Conservation (phyloP, 768 basidiomycete genomes). For the Termitomyces sp. region DNA sequence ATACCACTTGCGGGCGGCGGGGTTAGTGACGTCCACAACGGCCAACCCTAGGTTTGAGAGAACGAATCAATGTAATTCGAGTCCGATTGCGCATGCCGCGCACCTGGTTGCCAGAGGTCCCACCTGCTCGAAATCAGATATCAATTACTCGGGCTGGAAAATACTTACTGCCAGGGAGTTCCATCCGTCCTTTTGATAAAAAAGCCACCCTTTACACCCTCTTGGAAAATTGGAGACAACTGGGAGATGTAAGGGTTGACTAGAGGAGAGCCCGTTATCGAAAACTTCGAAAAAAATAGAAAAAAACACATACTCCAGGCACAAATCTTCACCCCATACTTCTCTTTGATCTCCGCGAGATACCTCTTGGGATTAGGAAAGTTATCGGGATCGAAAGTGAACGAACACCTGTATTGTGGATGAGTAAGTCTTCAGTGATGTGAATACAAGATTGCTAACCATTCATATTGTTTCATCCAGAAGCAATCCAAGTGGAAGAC, state of each 20-base stretch:
- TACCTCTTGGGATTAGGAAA: constrained; percentile 74
- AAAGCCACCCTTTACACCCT: constrained; percentile 63
- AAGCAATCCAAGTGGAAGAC: constrained; percentile 80
- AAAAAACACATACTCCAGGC: constrained; percentile 50
- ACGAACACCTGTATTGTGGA: constrained; percentile 52
- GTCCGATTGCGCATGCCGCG: background rate
- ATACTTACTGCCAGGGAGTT: constrained; percentile 59
- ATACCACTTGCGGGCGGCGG: constrained; percentile 56
- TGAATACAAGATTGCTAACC: constrained; percentile 30
- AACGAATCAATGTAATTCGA: background rate
- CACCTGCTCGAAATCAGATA: constrained; percentile 29
- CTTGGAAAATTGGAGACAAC: constrained; percentile 64
- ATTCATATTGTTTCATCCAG: constrained; percentile 73
- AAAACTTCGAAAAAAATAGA: background rate
- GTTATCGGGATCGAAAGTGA: constrained; percentile 73
- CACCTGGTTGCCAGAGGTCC: constrained; percentile 64
- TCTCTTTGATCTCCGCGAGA: constrained; percentile 53
- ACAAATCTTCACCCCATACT: constrained; percentile 68
- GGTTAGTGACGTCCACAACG: constrained; percentile 59
- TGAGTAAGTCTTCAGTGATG: background rate
- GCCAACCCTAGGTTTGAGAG: constrained; percentile 35
- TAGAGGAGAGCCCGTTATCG: constrained; percentile 18
- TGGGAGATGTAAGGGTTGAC: constrained; percentile 79
- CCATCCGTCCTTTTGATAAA: constrained; percentile 70
- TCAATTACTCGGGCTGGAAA: constrained; percentile 12